phyloP scores from a whole-genome alignment of 116 monocot species.

The Papilionanthe hybrid region DNA sequence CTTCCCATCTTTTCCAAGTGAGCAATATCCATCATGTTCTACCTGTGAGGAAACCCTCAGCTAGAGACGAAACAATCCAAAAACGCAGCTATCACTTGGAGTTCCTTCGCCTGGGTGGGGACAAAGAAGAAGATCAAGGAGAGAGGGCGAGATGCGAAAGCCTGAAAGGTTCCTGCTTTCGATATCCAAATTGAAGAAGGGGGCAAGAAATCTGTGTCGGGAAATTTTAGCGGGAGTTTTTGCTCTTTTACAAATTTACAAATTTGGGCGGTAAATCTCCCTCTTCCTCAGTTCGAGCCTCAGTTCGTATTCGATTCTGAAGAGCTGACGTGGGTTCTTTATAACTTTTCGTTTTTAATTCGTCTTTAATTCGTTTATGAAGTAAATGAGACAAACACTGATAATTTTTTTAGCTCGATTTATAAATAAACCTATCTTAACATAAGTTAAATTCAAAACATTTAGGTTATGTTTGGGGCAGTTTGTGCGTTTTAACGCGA shows the following conservation, averaged over 20 bases:
- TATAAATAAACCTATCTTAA: too few relatives aligned
- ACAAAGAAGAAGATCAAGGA: neutral
- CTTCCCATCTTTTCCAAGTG: constrained; percentile 86
- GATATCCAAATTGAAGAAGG: neutral
- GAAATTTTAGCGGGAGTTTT: constrained; percentile 8
- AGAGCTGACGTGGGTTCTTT: too few relatives aligned
- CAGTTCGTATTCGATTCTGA: too few relatives aligned
- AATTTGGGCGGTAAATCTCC: constrained; percentile 12
- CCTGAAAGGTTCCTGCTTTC: neutral
- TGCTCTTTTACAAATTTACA: neutral
- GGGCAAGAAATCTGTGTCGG: neutral
- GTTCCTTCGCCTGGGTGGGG: too few relatives aligned
- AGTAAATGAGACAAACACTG: too few relatives aligned
- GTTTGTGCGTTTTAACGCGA: too few relatives aligned
- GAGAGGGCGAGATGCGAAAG: neutral
- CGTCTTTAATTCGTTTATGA: too few relatives aligned
- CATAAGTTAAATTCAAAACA: too few relatives aligned
- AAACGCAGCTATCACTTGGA: neutral
- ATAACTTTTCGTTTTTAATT: too few relatives aligned
- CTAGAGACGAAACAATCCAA: neutral
- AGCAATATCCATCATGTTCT: constrained; percentile 49
- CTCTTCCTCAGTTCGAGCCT: neutral
- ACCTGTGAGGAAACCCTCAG: neutral
- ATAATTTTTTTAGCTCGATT: too few relatives aligned
- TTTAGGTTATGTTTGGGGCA: too few relatives aligned